Evolutionary conservation across 441 rosid species (phyloP).

Genomic region (Syzygium malaccense): DNA sequence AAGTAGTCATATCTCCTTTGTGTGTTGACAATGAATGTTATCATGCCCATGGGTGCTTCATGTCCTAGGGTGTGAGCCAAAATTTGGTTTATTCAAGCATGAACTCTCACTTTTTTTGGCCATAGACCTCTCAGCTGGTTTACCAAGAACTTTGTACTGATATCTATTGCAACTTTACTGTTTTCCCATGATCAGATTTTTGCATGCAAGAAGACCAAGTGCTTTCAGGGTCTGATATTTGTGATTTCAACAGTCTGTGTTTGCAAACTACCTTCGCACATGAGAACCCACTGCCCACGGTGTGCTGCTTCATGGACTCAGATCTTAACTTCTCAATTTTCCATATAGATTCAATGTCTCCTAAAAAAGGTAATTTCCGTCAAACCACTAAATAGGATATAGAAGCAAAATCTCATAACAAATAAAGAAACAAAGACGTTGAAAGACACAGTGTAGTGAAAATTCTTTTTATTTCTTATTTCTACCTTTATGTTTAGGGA

Average conservation of each 20-base stretch:
- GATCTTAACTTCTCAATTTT: conserved; percentile 65
- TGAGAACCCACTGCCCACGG: conserved; percentile 52
- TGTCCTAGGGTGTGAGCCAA: neutral
- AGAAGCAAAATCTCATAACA: neutral
- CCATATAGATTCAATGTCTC: conserved; percentile 66
- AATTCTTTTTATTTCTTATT: neutral
- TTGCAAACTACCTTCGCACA: conserved; percentile 60
- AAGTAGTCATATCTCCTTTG: neutral
- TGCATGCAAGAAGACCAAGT: neutral
- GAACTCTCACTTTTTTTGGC: neutral
- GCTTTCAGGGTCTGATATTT: neutral
- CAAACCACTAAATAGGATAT: neutral
- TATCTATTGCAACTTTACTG: neutral
- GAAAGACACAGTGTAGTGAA: neutral
- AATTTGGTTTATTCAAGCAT: neutral
- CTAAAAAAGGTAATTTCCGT: conserved; percentile 21
- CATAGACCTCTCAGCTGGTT: neutral
- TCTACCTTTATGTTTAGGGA: neutral
- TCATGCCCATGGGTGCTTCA: neutral
- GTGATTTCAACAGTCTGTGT: neutral
- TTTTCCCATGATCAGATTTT: neutral
- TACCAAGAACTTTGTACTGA: neutral
- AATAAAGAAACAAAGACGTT: neutral
- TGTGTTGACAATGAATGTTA: neutral
- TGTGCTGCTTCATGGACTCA: conserved; percentile 46